phyloP scores from a whole-genome alignment of 163 green algal genomes.

The Volvox carteri region DNA sequence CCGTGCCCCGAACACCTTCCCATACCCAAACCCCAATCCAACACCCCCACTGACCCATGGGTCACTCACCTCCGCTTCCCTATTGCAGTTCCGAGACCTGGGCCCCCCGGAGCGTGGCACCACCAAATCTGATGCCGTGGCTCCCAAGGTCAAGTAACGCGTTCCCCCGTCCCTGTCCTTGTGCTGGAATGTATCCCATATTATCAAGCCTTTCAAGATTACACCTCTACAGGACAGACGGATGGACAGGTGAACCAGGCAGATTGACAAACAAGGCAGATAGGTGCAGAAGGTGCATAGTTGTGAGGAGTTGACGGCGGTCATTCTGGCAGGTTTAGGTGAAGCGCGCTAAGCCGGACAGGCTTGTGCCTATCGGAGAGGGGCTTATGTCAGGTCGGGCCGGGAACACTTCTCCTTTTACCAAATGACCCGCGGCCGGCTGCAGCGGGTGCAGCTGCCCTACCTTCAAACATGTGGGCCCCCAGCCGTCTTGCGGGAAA shows the following conservation, averaged over 20 bases:
- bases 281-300: background rate
- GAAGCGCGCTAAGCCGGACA: too few species aligned
- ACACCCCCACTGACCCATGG: background rate
- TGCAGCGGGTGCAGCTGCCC: background rate
- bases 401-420: too few species aligned
- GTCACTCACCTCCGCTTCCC: background rate
- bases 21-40: background rate
- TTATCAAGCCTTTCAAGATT: background rate
- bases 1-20: background rate
- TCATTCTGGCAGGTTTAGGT: too few species aligned
- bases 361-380: too few species aligned
- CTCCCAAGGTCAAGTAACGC: too few species aligned
- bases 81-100: background rate
- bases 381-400: too few species aligned
- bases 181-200: background rate
- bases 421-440: too few species aligned
- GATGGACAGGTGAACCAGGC: background rate
- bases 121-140: background rate
- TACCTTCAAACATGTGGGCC: background rate
- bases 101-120: background rate
- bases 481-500: background rate
- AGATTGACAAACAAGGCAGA: background rate
- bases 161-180: too few species aligned
- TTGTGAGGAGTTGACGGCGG: too few species aligned
- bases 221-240: background rate